These are phyloP conservation scores for Nephelium lappaceum DNA, from an alignment of 345 rosid genomes.

Conservation along the genomic window DNA sequence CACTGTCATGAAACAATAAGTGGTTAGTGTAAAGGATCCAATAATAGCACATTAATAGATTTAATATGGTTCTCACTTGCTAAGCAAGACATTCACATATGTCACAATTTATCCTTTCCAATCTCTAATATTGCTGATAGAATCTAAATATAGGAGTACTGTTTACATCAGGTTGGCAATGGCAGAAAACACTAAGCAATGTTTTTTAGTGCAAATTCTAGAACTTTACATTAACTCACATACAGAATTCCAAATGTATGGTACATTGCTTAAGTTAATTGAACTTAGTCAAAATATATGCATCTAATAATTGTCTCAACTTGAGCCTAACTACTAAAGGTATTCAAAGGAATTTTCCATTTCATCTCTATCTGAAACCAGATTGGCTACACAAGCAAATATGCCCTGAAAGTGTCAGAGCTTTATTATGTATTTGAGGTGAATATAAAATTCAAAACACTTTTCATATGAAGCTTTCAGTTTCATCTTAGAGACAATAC, in stretches of 20 bases:
- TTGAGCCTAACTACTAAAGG: not conserved
- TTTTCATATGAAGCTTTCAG: not conserved
- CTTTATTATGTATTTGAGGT: not conserved
- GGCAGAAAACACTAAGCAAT: not conserved
- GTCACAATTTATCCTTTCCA: not conserved
- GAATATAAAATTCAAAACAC: not conserved
- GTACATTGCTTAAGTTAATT: not conserved
- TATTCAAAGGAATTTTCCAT: not conserved
- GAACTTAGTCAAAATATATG: not conserved
- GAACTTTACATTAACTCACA: not conserved
- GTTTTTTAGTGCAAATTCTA: not conserved
- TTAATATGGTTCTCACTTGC: not conserved
- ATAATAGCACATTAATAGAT: constrained; percentile 1
- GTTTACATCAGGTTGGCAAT: not conserved
- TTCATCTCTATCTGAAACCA: not conserved
- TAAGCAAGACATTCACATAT: not conserved
- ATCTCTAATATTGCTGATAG: not conserved
- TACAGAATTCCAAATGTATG: not conserved
- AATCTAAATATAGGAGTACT: not conserved
- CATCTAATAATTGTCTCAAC: not conserved
- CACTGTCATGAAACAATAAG: constrained; percentile 44
- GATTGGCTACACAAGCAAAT: not conserved
- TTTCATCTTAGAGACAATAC: not conserved
- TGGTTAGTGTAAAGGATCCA: not conserved
- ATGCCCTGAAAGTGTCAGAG: not conserved